Evolutionary conservation across 441 rosid genomes (phyloP).

Genomic region (Adansonia madagascariensis): DNA sequence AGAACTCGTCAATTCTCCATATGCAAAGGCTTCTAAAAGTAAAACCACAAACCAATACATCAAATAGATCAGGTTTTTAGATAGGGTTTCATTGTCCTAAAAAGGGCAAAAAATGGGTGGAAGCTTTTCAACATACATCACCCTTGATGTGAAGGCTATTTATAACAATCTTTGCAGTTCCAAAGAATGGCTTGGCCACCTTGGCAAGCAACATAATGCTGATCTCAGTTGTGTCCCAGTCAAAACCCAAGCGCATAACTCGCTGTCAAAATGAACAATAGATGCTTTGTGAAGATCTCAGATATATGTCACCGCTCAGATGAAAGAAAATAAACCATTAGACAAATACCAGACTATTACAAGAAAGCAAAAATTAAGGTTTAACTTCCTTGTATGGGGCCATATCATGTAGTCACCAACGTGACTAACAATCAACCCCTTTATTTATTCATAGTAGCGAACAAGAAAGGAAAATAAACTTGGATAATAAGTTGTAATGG

Average conservation of each 20-base stretch:
- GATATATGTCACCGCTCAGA: constrained; percentile 11
- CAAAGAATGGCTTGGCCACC: constrained; percentile 80
- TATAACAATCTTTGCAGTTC: constrained; percentile 85
- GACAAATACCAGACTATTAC: not conserved
- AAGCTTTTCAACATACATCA: constrained; percentile 61
- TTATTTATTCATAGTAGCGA: not conserved
- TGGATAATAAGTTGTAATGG: not conserved
- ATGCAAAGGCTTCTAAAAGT: not conserved
- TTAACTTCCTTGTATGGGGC: too few relatives aligned
- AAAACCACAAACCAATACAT: not conserved
- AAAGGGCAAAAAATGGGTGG: not conserved
- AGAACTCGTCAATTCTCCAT: not conserved
- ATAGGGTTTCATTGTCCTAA: not conserved
- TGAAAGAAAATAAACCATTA: constrained; percentile 16
- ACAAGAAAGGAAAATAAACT: not conserved
- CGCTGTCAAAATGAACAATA: constrained; percentile 50
- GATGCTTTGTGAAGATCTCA: constrained; percentile 15
- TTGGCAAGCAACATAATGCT: constrained; percentile 86
- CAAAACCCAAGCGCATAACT: constrained; percentile 78
- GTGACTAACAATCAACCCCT: not conserved
- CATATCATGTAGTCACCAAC: too few relatives aligned
- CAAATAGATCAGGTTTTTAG: not conserved
- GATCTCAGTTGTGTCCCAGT: constrained; percentile 83
- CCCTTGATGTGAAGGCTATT: constrained; percentile 95
- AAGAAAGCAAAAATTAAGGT: not conserved